These are phyloP conservation scores for Trametes punicea DNA, from an alignment of 768 basidiomycete genomes.

Conservation along the genomic window DNA sequence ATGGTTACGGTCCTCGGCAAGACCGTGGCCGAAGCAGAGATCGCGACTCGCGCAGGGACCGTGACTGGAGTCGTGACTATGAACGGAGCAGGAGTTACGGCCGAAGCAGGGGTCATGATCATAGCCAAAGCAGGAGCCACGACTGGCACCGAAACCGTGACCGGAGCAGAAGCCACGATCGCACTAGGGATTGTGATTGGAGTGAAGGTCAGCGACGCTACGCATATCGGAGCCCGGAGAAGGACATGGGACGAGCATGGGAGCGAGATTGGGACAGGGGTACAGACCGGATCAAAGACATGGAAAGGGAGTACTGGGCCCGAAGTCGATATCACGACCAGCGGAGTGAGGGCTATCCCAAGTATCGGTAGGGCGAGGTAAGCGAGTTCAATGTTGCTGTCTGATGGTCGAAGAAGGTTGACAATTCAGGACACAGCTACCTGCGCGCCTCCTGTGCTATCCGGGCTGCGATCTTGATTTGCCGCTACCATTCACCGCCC, in stretches of 20 bases:
- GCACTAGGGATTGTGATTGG: background rate
- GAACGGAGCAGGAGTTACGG: background rate
- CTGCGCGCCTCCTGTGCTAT: no score
- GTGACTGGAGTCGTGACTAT: background rate
- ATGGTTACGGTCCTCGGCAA: background rate
- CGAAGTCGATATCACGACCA: background rate
- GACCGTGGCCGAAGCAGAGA: background rate
- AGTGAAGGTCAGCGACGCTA: background rate
- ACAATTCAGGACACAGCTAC: no score
- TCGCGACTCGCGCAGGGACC: background rate
- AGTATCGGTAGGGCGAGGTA: background rate
- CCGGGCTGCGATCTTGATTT: no score
- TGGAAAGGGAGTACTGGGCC: background rate
- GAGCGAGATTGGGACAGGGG: background rate
- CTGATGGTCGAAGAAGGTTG: background rate
- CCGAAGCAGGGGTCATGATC: background rate
- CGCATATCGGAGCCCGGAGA: background rate
- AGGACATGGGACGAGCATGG: background rate
- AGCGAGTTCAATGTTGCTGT: background rate
- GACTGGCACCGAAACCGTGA: background rate
- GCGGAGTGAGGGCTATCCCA: background rate
- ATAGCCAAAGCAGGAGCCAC: background rate
- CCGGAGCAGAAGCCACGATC: background rate
- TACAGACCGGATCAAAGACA: background rate
- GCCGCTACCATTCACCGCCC: no score